Evolutionary conservation across 768 basidiomycete genomes (phyloP), one percentile per base, ranked within the genome.

Genomic region (Auricularia cornea): DNA sequence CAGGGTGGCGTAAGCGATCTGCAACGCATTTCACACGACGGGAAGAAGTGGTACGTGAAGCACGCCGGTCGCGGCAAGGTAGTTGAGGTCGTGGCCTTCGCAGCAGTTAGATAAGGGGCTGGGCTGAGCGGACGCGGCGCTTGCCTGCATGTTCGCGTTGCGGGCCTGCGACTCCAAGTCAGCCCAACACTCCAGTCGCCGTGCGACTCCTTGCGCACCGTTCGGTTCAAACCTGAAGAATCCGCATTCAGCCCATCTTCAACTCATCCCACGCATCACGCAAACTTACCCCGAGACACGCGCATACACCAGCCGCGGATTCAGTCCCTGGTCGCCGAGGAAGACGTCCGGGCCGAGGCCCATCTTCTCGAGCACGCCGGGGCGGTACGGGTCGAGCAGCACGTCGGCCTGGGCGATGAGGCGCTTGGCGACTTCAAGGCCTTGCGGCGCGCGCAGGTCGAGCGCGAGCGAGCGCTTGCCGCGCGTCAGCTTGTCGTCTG

Each of bases 81-180:
- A 93, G 72, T 92, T 93, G 62, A 93, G 82, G 70, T 94, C 91
- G 70, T 94, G 91, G 20, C 91, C 91, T 85, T 52, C 23, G n/a
- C 33, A 5, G 12, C 28, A 48, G 23, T 63, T 33, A 23, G 40
- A 20, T 29, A 8, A 20, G 44, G 20, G 20, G 23, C 23, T 5
- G 16, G 20, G 23, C 20, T 20, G 6, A 23, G 44, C 11, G 44
- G 12, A 48, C 10, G 16, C 20, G 20, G 44, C 6, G 69, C 79
- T 31, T 69, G 87, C 89, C 89, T 33, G 91, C 91, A 88, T 90
- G 90, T 67, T 86, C 78, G 68, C 83, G 85, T 65, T 89, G 81
- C 0, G 84, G 79, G 8, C 90, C 90, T 90, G 48, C 2, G 38
- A 41, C 14, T 35, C 4, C 4, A 35, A 41, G 30, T 38, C 16